Evolutionary conservation across 805 yeast species (phyloP), one percentile per base, ranked within the genome.

Genomic region (Pichia scutulata): DNA sequence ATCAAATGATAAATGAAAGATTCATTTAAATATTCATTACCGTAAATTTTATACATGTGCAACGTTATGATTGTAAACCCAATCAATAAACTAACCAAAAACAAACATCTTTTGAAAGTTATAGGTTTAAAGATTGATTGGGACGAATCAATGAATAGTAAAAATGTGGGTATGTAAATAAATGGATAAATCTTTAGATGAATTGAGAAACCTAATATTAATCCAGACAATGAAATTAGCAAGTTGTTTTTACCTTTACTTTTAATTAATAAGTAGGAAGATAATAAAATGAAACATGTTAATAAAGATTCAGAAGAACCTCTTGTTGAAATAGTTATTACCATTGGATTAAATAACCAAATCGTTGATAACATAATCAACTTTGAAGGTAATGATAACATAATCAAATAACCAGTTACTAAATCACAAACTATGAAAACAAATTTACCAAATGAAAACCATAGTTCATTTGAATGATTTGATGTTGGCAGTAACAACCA

Each of bases 341-440:
- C 98, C 93, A 93, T 86, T 16, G 99, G 98, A 63, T 93, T 93
- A 57, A 89, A 72, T 19, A 93, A 72, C 98, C 98, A 93, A 6
- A 92, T 40, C 9, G 60, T 40, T 23, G 64, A 55, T 43, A 60
- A 48, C 21, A 48, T 55, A 22, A 41, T 48, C 4, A 16, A 39
- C 7, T 46, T 40, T 2, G 25, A 21, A 12, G 54, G 52, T 40
- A 55, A 41, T 28, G 49, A 33, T 5, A 39, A 64, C 58, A 78
- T 60, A 54, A 81, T 73, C 41, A 89, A 63, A 40, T 72, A 62
- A 0, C 98, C 99, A 0, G 98, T 89, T 1, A 87, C 60, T 39
- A 93, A 60, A 67, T 93, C 98, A 57, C 95, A 81, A 0, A 77
- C 30, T 48, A 89, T 78, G 64, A 93, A 93, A 19, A 92, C 51